Evolutionary conservation across 768 basidiomycete species (phyloP), one percentile per base, ranked within the genome.

Genomic region (Baorangia bicolor): DNA sequence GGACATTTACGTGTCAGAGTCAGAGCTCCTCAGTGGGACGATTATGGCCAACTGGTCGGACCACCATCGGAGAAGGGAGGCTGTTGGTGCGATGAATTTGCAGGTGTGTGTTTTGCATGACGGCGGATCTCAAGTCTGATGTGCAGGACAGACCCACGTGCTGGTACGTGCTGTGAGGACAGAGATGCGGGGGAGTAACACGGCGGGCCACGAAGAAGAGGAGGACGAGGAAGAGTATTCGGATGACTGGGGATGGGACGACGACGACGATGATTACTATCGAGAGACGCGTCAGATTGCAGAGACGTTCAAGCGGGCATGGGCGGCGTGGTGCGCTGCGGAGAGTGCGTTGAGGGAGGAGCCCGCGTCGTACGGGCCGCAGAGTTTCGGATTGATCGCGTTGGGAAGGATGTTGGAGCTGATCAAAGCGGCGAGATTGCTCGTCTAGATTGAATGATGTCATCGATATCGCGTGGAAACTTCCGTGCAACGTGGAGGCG

Each of bases 371-470:
- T 81, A 74, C 55, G 79, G 79, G 2, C 64, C 75, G 8, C 73
- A 74, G 56, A 78, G 77, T 58, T 81, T 80, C 46, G 79, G 80
- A 11, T 53, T 78, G 53, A 68, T 81, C 18, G 78, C 77, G 20
- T 51, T 81, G 58, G 75, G 75, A 12, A 61, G 68, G 25, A 71
- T 81, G 61, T 61, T 81, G 50, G 77, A 79, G 16, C 56, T 73
- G 30, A 51, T 76, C 25, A 77, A 75, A 50, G 70, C 61, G 18
- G 63, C 63, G 8, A 49, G 49, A 2, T 16, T 27, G 5, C 40
- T 55, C n/a, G n/a, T n/a, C n/a, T n/a, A n/a, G n/a, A n/a, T n/a
- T n/a, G n/a, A n/a, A n/a, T n/a, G n/a, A n/a, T n/a, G n/a, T n/a
- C n/a, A n/a, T n/a, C n/a, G n/a, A n/a, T n/a, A n/a, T 37, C 27